phyloP scores from a whole-genome alignment of 345 rosid species.

The Geranium brycei region DNA sequence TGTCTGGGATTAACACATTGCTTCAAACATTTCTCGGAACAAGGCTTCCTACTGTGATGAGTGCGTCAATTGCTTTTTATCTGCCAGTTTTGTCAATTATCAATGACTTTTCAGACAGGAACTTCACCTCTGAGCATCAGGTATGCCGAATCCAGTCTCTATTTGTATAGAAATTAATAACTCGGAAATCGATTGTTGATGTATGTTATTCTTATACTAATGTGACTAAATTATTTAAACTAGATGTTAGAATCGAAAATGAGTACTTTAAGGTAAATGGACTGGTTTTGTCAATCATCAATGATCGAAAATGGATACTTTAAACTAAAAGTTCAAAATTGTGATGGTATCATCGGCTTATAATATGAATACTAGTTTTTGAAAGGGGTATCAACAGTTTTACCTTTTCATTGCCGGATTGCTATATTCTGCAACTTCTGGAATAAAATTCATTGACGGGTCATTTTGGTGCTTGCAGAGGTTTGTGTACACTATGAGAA shows the following conservation, averaged over 20 bases:
- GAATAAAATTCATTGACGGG: constrained; percentile 1
- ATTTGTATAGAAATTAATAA: no score
- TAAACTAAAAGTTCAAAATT: no score
- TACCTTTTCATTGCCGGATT: neutral
- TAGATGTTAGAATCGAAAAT: neutral
- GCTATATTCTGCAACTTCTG: neutral
- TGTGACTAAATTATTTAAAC: neutral
- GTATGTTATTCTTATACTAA: neutral
- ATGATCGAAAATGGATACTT: no score
- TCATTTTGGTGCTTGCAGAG: constrained; percentile 42
- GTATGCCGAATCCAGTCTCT: constrained; percentile 16
- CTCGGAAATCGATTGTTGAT: neutral
- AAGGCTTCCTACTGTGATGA: constrained; percentile 94
- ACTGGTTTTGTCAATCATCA: no score
- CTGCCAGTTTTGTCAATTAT: constrained; percentile 71
- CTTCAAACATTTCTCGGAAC: constrained; percentile 82
- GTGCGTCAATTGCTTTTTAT: constrained; percentile 62
- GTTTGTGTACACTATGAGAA: constrained; percentile 60
- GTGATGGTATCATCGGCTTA: no score
- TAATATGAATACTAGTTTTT: no score
- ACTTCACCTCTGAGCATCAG: constrained; percentile 39
- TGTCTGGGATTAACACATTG: constrained; percentile 83
- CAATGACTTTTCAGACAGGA: constrained; percentile 45
- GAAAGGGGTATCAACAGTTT: no score
- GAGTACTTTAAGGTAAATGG: no score